These are phyloP conservation scores for Botrytis hyacinthi DNA, from an alignment of 2,329 filamentous ascomycete genomes.

Conservation along the genomic window DNA sequence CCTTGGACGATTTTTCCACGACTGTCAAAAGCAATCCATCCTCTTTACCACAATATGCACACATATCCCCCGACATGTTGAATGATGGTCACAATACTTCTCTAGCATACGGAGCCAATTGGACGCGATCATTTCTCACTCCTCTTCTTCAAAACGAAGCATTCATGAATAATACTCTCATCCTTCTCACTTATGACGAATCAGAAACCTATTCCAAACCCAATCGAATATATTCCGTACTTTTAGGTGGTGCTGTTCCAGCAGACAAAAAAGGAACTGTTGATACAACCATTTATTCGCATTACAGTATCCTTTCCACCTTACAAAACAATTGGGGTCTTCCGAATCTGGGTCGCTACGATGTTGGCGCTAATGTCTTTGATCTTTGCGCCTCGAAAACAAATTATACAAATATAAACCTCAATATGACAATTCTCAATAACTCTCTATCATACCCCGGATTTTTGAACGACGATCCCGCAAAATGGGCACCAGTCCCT, in stretches of 20 bases:
- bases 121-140: slow-evolving; percentile 52
- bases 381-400: slow-evolving; percentile 35
- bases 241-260: slow-evolving; percentile 55
- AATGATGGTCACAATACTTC: slow-evolving; percentile 63
- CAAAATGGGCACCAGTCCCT: slow-evolving; percentile 40
- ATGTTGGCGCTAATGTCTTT: slow-evolving; percentile 43
- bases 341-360: slow-evolving; percentile 45
- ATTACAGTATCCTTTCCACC: slow-evolving; percentile 46
- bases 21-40: slow-evolving; percentile 50
- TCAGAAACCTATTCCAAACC: slow-evolving; percentile 51
- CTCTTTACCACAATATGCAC: slow-evolving; percentile 62
- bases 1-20: slow-evolving; percentile 58
- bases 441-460: slow-evolving; percentile 48
- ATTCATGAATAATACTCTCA: slow-evolving; percentile 53
- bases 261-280: slow-evolving; percentile 47
- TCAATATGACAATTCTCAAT: slow-evolving; percentile 42
- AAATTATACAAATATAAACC: slow-evolving; percentile 31
- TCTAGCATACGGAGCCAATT: slow-evolving; percentile 51
- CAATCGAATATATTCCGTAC: slow-evolving; percentile 54
- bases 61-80: slow-evolving; percentile 63
- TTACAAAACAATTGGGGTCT: slow-evolving; percentile 46
- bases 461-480: slow-evolving; percentile 41
- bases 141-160: slow-evolving; percentile 51
- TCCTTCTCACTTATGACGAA: slow-evolving; percentile 59
- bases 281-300: slow-evolving; percentile 50